Evolutionary conservation across 148 eudicot species (phyloP).

Genomic region (Fagopyrum homotropicum): DNA sequence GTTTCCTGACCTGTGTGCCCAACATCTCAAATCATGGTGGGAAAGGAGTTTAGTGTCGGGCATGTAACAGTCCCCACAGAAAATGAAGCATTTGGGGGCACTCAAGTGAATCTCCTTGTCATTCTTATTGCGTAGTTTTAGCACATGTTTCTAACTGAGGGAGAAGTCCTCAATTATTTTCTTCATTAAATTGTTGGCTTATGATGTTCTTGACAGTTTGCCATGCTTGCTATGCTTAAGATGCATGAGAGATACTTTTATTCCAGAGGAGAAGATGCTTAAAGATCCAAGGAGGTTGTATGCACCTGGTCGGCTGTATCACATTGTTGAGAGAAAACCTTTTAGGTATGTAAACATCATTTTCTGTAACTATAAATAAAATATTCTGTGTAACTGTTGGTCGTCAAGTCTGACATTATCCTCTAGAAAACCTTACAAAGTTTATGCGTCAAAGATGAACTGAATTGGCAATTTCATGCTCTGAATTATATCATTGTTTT

Average conservation of each 20-base stretch:
- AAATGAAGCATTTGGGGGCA: no score
- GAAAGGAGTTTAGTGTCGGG: no score
- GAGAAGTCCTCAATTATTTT: background rate
- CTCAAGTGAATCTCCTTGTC: background rate
- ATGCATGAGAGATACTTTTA: conserved; percentile 89
- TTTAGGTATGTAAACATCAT: conserved; percentile 39
- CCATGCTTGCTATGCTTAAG: conserved; percentile 87
- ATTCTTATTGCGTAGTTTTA: background rate
- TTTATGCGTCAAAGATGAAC: no score
- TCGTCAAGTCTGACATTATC: background rate
- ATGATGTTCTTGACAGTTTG: conserved; percentile 40
- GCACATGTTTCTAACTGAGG: background rate
- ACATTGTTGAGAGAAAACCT: conserved; percentile 94
- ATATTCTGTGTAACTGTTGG: background rate
- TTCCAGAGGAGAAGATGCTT: conserved; percentile 70
- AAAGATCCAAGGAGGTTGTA: conserved; percentile 92
- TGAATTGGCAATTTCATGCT: background rate
- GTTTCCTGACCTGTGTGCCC: no score
- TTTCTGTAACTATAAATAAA: background rate
- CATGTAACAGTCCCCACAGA: no score
- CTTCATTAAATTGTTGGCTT: conserved; percentile 2
- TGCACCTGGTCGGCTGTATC: conserved; percentile 97
- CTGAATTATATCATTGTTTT: background rate
- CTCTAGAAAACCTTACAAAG: background rate
- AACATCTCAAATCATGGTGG: no score